Evolutionary conservation across 495 filamentous ascomycete species (phyloP), one percentile per base, ranked within the genome.

Genomic region (Daldinia concentrica): DNA sequence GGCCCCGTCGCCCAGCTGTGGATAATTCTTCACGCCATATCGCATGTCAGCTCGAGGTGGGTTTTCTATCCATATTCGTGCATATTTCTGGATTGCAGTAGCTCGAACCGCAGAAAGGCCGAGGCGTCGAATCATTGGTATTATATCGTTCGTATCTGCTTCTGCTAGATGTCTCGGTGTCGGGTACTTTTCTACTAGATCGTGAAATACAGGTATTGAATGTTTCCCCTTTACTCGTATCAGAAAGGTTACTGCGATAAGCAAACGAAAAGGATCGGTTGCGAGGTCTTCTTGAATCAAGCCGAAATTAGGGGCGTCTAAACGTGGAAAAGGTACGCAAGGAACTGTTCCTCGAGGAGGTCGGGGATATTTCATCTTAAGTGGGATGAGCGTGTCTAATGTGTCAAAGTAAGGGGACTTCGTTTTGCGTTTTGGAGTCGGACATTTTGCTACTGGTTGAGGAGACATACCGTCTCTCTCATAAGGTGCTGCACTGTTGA

Each of bases 201-300:
- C 50, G 68, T 88, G 89, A 58, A 97, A 90, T 2, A 92, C 84
- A 2, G 95, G 95, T 4, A 94, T 86, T 17, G 93, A 92, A n/a
- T 87, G 85, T 15, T 80, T 85, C 26, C 91, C 95, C 0, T 86
- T 82, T 1, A 93, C 97, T 39, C 90, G 86, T 77, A 94, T 97
- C 5, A 98, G 85, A 67, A 97, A 95, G 0, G 92, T 92, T 3
- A 91, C 88, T 14, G 90, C 91, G 45, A 95, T 82, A 14, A 95
- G 85, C 6, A 95, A 83, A 6, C 85, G 85, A 73, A 94, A 93
- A 1, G 93, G 91, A 52, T 90, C 80, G 60, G 83, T 75, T 3
- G 90, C 87, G 45, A 95, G 86, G 66, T 90, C 85, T 80, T 97
- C 94, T 80, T 97, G 94, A 37, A 96, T 87, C 15, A 97, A 83